Evolutionary conservation across 345 rosid genomes (phyloP).

Genomic region (Geranium brycei): DNA sequence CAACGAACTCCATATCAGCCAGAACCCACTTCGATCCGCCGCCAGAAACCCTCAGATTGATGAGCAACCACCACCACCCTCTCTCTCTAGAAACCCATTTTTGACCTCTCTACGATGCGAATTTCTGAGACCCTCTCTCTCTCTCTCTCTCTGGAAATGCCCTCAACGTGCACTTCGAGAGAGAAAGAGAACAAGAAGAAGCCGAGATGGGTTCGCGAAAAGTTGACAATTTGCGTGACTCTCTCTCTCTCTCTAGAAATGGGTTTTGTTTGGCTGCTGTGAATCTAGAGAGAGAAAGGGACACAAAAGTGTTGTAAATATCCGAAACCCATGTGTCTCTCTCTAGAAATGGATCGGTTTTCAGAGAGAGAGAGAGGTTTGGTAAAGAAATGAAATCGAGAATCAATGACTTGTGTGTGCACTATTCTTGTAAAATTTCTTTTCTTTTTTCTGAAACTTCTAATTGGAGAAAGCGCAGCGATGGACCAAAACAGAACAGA

Average conservation of each 20-base stretch:
- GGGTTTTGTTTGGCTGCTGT: no score
- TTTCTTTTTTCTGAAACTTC: no score
- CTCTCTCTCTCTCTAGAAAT: background rate
- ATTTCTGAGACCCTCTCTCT: constrained; percentile 6
- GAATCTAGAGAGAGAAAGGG: no score
- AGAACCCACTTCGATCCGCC: background rate
- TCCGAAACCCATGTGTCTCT: no score
- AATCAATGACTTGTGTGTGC: no score
- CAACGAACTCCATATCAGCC: constrained; percentile 46
- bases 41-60: background rate
- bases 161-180: constrained; percentile 8
- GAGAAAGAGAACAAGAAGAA: constrained; percentile 3
- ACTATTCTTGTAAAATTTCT: no score
- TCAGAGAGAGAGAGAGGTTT: no score
- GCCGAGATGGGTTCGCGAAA: background rate
- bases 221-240: background rate
- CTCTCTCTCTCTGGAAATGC: constrained; percentile 15
- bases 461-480: no score
- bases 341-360: no score
- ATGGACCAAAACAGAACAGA: no score
- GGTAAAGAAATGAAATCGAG: no score
- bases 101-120: constrained; percentile 5
- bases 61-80: background rate
- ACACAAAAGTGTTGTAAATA: no score
- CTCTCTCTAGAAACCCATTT: constrained; percentile 4